Conservation (phyloP, 2,329 filamentous ascomycete genomes). For the Exophiala lecanii-corni region DNA sequence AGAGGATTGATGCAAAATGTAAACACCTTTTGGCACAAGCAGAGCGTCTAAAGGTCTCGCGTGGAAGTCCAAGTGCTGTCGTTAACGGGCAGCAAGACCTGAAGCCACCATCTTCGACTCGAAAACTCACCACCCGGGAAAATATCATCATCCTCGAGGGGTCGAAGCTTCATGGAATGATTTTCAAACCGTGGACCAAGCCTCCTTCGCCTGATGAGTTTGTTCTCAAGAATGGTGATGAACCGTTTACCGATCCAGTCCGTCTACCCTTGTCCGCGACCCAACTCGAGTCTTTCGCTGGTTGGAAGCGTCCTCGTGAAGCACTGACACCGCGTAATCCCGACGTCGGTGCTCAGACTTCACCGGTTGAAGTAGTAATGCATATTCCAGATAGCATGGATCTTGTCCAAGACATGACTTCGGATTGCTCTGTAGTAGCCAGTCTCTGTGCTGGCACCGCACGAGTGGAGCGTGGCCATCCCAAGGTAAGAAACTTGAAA, state of each 20-base stretch:
- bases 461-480: conserved; percentile 63
- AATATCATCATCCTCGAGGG: conserved; percentile 71
- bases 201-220: conserved; percentile 62
- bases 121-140: conserved; percentile 64
- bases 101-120: conserved; percentile 41
- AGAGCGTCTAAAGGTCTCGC: conserved; percentile 64
- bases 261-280: conserved; percentile 67
- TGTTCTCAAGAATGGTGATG: conserved; percentile 43
- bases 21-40: conserved; percentile 65
- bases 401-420: conserved; percentile 90
- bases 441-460: conserved; percentile 81
- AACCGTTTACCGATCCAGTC: conserved; percentile 62
- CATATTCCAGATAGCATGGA: conserved; percentile 57
- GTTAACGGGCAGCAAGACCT: conserved; percentile 6
- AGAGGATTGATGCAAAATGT: conserved; percentile 63
- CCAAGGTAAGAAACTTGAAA: conserved; percentile 51
- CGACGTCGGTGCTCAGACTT: conserved; percentile 12
- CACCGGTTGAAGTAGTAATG: conserved; percentile 50
- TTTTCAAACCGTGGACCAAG: conserved; percentile 79
- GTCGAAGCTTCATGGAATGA: conserved; percentile 74
- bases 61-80: conserved; percentile 2
- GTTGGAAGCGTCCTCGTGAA: conserved; percentile 75
- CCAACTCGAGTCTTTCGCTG: conserved; percentile 71
- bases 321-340: conserved; percentile 48
- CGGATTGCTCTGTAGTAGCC: conserved; percentile 94